Evolutionary conservation across 75 land plant genomes (phyloP).

Genomic region (Selaginella moellendorffii): DNA sequence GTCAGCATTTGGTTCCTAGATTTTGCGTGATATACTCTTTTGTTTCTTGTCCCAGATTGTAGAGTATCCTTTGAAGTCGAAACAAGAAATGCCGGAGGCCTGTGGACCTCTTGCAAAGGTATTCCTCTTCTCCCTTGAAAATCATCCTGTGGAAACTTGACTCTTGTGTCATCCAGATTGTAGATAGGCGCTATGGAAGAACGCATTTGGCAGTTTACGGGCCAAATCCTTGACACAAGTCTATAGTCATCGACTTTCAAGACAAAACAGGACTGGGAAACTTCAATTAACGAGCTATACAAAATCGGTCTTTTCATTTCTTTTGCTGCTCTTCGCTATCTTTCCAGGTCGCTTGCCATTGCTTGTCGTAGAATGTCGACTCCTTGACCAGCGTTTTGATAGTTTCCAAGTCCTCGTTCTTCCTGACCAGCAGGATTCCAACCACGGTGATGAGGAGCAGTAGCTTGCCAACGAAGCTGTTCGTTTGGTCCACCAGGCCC

Average conservation of each 20-base stretch:
- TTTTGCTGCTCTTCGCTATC: slow-evolving; percentile 23
- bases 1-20: slow-evolving; percentile 11
- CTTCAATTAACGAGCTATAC: no score
- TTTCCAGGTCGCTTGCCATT: slow-evolving; percentile 97
- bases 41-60: slow-evolving; percentile 33
- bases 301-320: background rate
- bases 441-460: slow-evolving; percentile 59
- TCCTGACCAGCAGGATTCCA: slow-evolving; percentile 65
- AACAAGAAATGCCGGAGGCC: slow-evolving; percentile 35
- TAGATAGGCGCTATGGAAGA: slow-evolving; percentile 74
- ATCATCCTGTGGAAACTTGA: background rate
- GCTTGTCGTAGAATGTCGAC: slow-evolving; percentile 89
- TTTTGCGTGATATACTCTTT: background rate
- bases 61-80: slow-evolving; percentile 42
- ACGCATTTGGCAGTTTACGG: slow-evolving; percentile 84
- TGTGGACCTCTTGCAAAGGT: slow-evolving; percentile 68
- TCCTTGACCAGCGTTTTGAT: slow-evolving; percentile 55
- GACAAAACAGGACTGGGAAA: no score
- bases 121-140: background rate
- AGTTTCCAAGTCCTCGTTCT: slow-evolving; percentile 69
- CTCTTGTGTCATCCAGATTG: slow-evolving; percentile 35
- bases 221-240: no score
- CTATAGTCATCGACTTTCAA: no score
- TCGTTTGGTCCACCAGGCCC: slow-evolving; percentile 85
- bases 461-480: slow-evolving; percentile 83